Evolutionary conservation across 140 eudicot species (phyloP).

Genomic region (Flaveria floridana): DNA sequence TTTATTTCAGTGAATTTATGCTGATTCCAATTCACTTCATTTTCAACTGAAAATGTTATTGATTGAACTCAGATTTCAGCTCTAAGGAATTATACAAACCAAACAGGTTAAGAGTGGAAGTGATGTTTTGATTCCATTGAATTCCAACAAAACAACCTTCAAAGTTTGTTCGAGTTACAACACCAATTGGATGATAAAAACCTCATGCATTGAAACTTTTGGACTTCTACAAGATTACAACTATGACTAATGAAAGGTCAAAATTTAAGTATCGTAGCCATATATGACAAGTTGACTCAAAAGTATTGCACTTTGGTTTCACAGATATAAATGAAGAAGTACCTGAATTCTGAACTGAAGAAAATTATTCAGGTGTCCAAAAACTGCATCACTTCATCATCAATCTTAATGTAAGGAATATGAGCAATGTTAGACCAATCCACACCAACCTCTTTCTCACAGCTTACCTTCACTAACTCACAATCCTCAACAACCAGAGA

Average conservation of each 20-base stretch:
- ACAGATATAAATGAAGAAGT: slow-evolving; percentile 1
- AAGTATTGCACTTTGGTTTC: slow-evolving; percentile 3
- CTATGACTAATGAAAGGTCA: not conserved
- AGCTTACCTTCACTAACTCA: slow-evolving; percentile 33
- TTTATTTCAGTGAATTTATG: too few relatives aligned
- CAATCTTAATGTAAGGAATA: slow-evolving; percentile 33
- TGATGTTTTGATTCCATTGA: too few relatives aligned
- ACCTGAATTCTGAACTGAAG: slow-evolving; percentile 6
- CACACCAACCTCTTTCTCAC: slow-evolving; percentile 39
- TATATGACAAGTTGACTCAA: not conserved
- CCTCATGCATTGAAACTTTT: not conserved
- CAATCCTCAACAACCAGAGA: slow-evolving; percentile 37
- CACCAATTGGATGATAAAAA: not conserved
- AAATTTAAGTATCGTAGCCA: not conserved
- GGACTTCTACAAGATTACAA: not conserved
- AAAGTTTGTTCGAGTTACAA: not conserved
- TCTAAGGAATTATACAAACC: too few relatives aligned
- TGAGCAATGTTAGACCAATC: slow-evolving; percentile 41
- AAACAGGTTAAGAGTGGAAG: too few relatives aligned
- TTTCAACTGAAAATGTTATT: too few relatives aligned
- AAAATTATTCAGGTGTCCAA: slow-evolving; percentile 14
- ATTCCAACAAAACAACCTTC: too few relatives aligned
- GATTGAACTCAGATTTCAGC: too few relatives aligned
- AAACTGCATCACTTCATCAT: slow-evolving; percentile 35
- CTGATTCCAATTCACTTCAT: too few relatives aligned